Evolutionary conservation across 441 rosid species (phyloP), one percentile per base, ranked within the genome.

Genomic region (Pelargonium fulgidum): DNA sequence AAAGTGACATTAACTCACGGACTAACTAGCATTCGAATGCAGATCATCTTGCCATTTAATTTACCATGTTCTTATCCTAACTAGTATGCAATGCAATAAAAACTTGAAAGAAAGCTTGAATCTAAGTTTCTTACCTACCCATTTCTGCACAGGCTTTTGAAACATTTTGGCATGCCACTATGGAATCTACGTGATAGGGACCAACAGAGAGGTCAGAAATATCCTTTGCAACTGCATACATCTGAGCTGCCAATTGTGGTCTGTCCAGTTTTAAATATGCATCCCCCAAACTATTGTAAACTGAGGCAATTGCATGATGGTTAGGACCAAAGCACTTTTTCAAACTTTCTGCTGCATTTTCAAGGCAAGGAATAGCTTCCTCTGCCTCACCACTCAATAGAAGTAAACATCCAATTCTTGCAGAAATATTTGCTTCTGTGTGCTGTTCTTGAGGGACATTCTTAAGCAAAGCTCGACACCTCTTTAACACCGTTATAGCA

Each of bases 401-500:
- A 76, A 85, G 91, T 74, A 88, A 73, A 96, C 93, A 89, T 66
- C 99, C 99, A 66, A 91, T 78, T 82, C 97, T 89, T 64, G 98
- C 98, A 29, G 96, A 83, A 66, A 90, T 85, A 66, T 89, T 89
- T 77, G 94, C 98, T 80, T 92, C 98, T 0, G 94, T 86, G 72
- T 84, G 96, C 79, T 92, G 96, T 65, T 90, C 97, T 76, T 86
- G 97, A 69, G 95, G 96, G 56, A 88, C 80, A 68, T 74, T 91
- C 85, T 89, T 96, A 4, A 93, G 88, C 74, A 91, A 75, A 44
- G 87, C 80, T 4, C 85, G 76, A 0, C 93, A 84, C 72, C 85
- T 90, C 77, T 87, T 88, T 45, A 93, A 65, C 78, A 93, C 75
- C 4, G 89, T 85, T 72, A 94, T 85, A n/a, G 98, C 92, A 0